phyloP scores from a whole-genome alignment of 139 green algal species.

The Desmodesmus armatus region DNA sequence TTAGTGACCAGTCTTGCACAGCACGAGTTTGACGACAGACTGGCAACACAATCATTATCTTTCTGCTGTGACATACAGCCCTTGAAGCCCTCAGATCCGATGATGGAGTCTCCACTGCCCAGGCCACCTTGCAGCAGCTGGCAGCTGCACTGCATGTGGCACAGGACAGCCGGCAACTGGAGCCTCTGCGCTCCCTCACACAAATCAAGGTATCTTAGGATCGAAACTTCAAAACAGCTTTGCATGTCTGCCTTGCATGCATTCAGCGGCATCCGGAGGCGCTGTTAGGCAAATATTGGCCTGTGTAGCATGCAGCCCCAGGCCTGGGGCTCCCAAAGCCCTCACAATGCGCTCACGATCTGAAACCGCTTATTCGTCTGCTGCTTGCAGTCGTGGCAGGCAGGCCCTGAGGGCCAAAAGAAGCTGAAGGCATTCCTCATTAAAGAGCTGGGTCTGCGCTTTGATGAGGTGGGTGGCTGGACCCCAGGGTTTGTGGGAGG shows the following conservation, averaged over 20 bases:
- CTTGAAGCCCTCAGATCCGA: neutral
- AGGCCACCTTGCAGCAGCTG: constrained; percentile 6
- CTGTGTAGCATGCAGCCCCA: neutral
- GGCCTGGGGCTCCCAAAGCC: neutral
- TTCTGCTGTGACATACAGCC: neutral
- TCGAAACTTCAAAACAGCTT: neutral
- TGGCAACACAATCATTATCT: neutral
- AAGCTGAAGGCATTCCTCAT: constrained; percentile 27
- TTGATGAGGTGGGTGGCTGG: constrained; percentile 20
- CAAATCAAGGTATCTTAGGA: constrained; percentile 23
- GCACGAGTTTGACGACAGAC: neutral
- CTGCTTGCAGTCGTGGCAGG: constrained; percentile 24
- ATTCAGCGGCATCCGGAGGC: neutral
- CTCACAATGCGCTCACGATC: neutral
- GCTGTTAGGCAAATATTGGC: neutral
- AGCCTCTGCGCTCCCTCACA: neutral
- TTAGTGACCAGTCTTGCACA: neutral
- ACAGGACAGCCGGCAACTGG: neutral
- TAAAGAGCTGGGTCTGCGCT: constrained; percentile 14
- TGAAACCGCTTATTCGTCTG: neutral
- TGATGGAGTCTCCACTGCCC: neutral
- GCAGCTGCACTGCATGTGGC: neutral
- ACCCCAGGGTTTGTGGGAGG: neutral
- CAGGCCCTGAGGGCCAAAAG: neutral
- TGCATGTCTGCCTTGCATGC: neutral